Percentiles rank a stretch among this genome's conserved stretches.
Conservation (phyloP, 2,329 filamentous ascomycete genomes). For the Claviceps monticola region DNA sequence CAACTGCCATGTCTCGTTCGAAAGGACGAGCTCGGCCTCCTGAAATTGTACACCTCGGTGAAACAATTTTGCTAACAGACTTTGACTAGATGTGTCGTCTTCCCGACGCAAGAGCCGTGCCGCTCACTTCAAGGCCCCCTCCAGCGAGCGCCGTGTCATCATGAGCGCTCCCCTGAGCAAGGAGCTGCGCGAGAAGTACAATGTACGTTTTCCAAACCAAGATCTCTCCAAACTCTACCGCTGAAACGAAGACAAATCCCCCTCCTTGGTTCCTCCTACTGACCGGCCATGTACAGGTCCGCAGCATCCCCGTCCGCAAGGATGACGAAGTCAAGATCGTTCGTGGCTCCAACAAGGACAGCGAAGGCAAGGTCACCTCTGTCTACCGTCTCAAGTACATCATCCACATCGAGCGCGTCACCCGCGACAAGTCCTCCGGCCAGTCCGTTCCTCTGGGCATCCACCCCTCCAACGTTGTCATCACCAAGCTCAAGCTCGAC, state of each 20-base stretch:
- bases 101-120: conserved; percentile 98
- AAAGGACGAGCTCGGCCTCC: too few species aligned
- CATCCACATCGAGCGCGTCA: conserved; percentile 92
- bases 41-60: neutral
- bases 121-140: conserved; percentile 93
- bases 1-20: neutral
- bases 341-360: conserved; percentile 90
- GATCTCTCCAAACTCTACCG: neutral
- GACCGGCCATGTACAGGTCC: conserved; percentile 44
- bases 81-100: conserved; percentile 43
- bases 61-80: neutral
- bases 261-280: neutral
- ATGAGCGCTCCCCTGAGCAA: conserved; percentile 94
- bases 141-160: conserved; percentile 85
- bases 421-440: conserved; percentile 93
- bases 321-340: conserved; percentile 90
- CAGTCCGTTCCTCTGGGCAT: conserved; percentile 90
- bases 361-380: conserved; percentile 94
- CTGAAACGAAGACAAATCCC: neutral
- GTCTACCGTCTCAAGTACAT: conserved; percentile 98
- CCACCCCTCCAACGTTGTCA: conserved; percentile 91
- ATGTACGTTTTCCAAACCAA: conserved; percentile 45
- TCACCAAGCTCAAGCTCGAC: conserved; percentile 98
- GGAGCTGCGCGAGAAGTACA: conserved; percentile 98
- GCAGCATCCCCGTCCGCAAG: conserved; percentile 93